These are phyloP conservation scores for Nidula microcarpa DNA, from an alignment of 768 basidiomycete genomes.

Conservation along the genomic window DNA sequence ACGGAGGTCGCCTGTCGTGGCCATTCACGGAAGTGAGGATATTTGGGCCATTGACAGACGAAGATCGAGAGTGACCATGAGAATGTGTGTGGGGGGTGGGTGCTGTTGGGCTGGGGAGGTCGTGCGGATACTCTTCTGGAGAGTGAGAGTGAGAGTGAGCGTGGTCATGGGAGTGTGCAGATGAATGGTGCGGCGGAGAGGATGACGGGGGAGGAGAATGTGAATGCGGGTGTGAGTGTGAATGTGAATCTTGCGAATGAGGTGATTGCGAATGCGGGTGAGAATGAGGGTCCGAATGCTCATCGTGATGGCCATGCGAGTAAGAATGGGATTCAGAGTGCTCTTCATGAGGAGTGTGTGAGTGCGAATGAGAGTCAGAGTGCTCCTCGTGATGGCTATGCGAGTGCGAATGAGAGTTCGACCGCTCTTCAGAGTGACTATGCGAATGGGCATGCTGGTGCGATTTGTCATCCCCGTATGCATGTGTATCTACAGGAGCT, in stretches of 20 bases:
- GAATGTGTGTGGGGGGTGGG: slow-evolving; percentile 15
- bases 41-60: not conserved
- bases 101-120: not conserved
- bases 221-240: slow-evolving; percentile 14
- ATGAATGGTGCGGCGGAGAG: not conserved
- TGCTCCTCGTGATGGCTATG: not conserved
- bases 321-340: slow-evolving; percentile 15
- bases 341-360: slow-evolving; percentile 6
- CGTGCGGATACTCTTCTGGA: slow-evolving; percentile 7
- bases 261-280: slow-evolving; percentile 19
- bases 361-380: slow-evolving; percentile 18
- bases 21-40: not conserved
- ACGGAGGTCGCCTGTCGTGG: slow-evolving; percentile 9
- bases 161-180: slow-evolving; percentile 7
- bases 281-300: slow-evolving; percentile 18
- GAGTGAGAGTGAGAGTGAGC: slow-evolving; percentile 23
- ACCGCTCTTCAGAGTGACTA: slow-evolving; percentile 5
- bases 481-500: slow-evolving; percentile 4
- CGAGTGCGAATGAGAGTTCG: not conserved
- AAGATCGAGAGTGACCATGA: slow-evolving; percentile 18
- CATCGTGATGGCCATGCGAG: slow-evolving; percentile 13
- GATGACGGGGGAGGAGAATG: slow-evolving; percentile 12
- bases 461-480: slow-evolving; percentile 15
- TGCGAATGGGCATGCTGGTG: slow-evolving; percentile 17
- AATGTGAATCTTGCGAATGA: slow-evolving; percentile 12